Percentiles rank a stretch among this genome's conserved stretches.
Evolutionary conservation across 2,329 filamentous ascomycete species (phyloP).

Genomic region (Hypoxylon sp.): DNA sequence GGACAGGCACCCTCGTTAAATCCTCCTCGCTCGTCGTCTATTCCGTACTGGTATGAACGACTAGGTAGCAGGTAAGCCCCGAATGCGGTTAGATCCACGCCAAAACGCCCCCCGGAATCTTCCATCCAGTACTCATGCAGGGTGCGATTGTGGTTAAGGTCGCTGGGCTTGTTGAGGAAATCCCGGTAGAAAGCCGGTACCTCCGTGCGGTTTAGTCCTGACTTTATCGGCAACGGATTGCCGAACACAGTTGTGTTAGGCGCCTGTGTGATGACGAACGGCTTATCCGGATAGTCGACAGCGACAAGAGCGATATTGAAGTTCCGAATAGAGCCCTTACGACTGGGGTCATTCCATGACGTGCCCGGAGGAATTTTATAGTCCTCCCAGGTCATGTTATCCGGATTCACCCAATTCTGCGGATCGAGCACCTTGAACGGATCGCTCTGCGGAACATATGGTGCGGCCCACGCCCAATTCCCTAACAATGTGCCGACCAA

Average conservation of each 20-base stretch:
- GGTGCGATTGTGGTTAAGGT: slow-evolving; percentile 66
- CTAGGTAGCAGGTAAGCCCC: slow-evolving; percentile 66
- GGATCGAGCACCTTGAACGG: slow-evolving; percentile 66
- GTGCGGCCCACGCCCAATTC: slow-evolving; percentile 39
- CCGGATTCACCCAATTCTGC: slow-evolving; percentile 67
- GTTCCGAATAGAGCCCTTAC: slow-evolving; percentile 63
- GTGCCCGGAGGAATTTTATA: slow-evolving; percentile 63
- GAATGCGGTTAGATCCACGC: slow-evolving; percentile 67
- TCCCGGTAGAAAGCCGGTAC: slow-evolving; percentile 67
- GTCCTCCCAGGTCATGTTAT: slow-evolving; percentile 68
- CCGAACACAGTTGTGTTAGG: slow-evolving; percentile 64
- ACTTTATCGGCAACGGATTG: slow-evolving; percentile 63
- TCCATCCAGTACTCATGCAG: slow-evolving; percentile 72
- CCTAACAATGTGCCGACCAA: slow-evolving; percentile 40
- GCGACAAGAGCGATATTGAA: slow-evolving; percentile 70
- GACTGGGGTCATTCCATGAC: slow-evolving; percentile 62
- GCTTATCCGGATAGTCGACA: slow-evolving; percentile 65
- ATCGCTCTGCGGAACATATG: slow-evolving; percentile 48
- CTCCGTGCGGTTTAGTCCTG: slow-evolving; percentile 60
- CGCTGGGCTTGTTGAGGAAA: slow-evolving; percentile 64
- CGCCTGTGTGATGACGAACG: slow-evolving; percentile 64
- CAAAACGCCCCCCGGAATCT: slow-evolving; percentile 66
- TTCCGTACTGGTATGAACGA: slow-evolving; percentile 65
- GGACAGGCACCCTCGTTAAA: slow-evolving; percentile 67
- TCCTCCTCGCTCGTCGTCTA: slow-evolving; percentile 58